phyloP scores from a whole-genome alignment of 1,284 basidiomycete genomes.

The Pascua guehoae region DNA sequence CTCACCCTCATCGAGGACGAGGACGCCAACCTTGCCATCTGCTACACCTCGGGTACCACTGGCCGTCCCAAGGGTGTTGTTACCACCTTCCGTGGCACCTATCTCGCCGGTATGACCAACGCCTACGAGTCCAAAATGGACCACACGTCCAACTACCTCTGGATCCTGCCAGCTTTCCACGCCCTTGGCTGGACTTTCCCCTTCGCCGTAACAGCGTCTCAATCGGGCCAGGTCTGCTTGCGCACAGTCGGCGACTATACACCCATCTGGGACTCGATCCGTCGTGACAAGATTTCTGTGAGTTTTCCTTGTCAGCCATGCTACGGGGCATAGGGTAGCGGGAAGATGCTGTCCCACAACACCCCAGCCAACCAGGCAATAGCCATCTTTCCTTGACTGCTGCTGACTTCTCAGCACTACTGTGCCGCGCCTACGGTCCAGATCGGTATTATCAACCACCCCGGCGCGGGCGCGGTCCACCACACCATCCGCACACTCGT shows the following conservation, averaged over 20 bases:
- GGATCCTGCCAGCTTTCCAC: slow-evolving; percentile 27
- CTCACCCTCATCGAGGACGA: slow-evolving; percentile 21
- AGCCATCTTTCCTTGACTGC: too few species aligned
- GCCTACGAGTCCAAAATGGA: slow-evolving; percentile 11
- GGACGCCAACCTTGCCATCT: slow-evolving; percentile 16
- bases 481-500: slow-evolving; percentile 17
- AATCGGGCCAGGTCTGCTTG: slow-evolving; percentile 16
- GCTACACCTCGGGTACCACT: slow-evolving; percentile 22
- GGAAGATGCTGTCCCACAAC: too few species aligned
- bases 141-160: slow-evolving; percentile 33
- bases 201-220: slow-evolving; percentile 12
- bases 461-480: slow-evolving; percentile 2
- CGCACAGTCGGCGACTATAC: slow-evolving; percentile 19
- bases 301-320: neutral
- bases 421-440: slow-evolving; percentile 18
- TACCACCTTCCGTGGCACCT: slow-evolving; percentile 17
- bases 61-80: slow-evolving; percentile 21
- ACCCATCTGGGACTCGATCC: slow-evolving; percentile 16
- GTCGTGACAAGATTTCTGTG: slow-evolving; percentile 11
- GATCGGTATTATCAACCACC: slow-evolving; percentile 21
- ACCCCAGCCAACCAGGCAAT: neutral
- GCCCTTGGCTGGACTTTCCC: slow-evolving; percentile 20
- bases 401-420: neutral
- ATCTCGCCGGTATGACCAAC: slow-evolving; percentile 17
- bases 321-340: too few species aligned